phyloP scores from a whole-genome alignment of 2,329 filamentous ascomycete genomes.

The Aspergillus sp. region DNA sequence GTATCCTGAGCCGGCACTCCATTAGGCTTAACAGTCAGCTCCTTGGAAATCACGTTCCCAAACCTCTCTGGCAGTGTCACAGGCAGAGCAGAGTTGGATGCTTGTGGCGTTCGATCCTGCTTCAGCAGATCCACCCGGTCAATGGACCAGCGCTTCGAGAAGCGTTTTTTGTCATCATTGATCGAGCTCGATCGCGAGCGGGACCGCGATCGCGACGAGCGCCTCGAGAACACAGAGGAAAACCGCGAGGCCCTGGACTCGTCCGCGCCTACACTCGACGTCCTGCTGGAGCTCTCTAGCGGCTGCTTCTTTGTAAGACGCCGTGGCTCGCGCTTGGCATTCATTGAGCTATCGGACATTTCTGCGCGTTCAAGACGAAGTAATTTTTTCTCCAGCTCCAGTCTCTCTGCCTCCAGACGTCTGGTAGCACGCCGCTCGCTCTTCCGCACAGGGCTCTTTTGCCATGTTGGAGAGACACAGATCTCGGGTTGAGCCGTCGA shows the following conservation, averaged over 20 bases:
- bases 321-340: slow-evolving; percentile 22
- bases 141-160: neutral
- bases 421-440: slow-evolving; percentile 31
- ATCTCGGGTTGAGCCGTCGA: slow-evolving; percentile 11
- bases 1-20: slow-evolving; percentile 10
- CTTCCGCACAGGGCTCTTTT: slow-evolving; percentile 15
- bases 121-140: slow-evolving; percentile 2
- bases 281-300: slow-evolving; percentile 25
- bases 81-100: slow-evolving; percentile 19
- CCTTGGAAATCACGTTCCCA: slow-evolving; percentile 28
- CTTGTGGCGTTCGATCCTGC: slow-evolving; percentile 3
- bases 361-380: slow-evolving; percentile 25
- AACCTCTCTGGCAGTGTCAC: slow-evolving; percentile 28
- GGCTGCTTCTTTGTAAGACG: slow-evolving; percentile 37
- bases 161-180: slow-evolving; percentile 12
- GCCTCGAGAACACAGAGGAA: slow-evolving; percentile 28
- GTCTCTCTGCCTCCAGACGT: slow-evolving; percentile 31
- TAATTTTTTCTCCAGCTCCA: slow-evolving; percentile 23
- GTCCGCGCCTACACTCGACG: slow-evolving; percentile 28
- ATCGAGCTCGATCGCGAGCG: slow-evolving; percentile 21
- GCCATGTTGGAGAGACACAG: slow-evolving; percentile 18
- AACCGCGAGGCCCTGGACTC: slow-evolving; percentile 22
- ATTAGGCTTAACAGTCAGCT: slow-evolving; percentile 23
- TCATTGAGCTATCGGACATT: slow-evolving; percentile 10
- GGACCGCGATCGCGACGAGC: slow-evolving; percentile 26